Percentiles rank a stretch among this genome's conserved stretches.
Evolutionary conservation across 331 rosid species (phyloP).

Genomic region (Phaseolus coccineus): DNA sequence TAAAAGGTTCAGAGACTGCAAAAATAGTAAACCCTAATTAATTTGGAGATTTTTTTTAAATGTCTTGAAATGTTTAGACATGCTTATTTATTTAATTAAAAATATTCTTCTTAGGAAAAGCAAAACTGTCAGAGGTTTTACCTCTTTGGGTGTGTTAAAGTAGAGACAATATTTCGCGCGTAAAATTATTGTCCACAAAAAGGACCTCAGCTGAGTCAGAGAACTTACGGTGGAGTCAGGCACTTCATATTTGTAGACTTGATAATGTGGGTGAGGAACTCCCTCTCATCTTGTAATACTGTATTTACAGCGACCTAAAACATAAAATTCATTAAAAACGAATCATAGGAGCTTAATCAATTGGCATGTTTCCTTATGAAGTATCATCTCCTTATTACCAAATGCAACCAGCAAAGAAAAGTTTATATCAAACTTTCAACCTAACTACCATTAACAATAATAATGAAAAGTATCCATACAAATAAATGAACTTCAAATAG

Average conservation of each 20-base stretch:
- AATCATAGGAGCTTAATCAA: slow-evolving; percentile 25
- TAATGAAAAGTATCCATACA: background rate
- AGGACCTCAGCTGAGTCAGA: slow-evolving; percentile 12
- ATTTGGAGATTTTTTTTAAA: too few species aligned
- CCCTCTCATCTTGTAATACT: slow-evolving; percentile 88
- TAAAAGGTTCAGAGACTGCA: too few species aligned
- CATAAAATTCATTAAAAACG: slow-evolving; percentile 27
- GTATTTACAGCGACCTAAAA: slow-evolving; percentile 96
- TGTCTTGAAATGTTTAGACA: too few species aligned
- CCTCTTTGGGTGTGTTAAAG: too few species aligned
- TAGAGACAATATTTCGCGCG: background rate
- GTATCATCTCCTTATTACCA: slow-evolving; percentile 15
- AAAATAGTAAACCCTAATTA: too few species aligned
- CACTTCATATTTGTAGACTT: slow-evolving; percentile 99
- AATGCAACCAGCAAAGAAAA: slow-evolving; percentile 16
- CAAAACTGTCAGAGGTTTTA: too few species aligned
- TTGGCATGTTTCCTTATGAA: background rate
- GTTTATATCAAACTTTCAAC: slow-evolving; percentile 8
- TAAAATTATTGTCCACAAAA: slow-evolving; percentile 21
- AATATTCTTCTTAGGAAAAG: too few species aligned
- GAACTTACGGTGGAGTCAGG: slow-evolving; percentile 91
- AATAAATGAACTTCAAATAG: slow-evolving; percentile 1
- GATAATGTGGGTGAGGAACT: slow-evolving; percentile 82
- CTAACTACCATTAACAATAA: slow-evolving; percentile 7
- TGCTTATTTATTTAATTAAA: too few species aligned